These are phyloP conservation scores for Eutrema yunnanense DNA, from an alignment of 345 rosid species.

Conservation along the genomic window DNA sequence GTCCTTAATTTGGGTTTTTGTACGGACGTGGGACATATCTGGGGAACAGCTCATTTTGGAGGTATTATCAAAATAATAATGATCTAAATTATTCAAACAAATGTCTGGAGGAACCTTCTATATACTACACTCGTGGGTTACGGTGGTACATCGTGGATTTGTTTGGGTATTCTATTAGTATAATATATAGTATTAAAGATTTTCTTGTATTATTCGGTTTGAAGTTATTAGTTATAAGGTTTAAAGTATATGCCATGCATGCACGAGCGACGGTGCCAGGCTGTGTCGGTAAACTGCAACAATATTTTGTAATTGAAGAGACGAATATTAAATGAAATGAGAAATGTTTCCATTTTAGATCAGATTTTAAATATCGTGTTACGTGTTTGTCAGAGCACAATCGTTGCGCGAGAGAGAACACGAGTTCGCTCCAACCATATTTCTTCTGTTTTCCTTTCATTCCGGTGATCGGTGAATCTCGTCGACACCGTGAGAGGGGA, in stretches of 20 bases:
- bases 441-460: too few relatives aligned
- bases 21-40: slow-evolving; percentile 41
- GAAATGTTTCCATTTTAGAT: not conserved
- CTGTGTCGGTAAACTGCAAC: slow-evolving; percentile 13
- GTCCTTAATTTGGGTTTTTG: slow-evolving; percentile 15
- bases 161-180: not conserved
- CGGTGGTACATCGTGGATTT: slow-evolving; percentile 8
- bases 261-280: slow-evolving; percentile 33
- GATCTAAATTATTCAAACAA: not conserved
- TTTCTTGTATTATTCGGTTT: not conserved
- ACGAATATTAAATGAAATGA: not conserved
- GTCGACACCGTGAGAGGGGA: too few relatives aligned
- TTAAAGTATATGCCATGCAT: slow-evolving; percentile 7
- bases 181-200: not conserved
- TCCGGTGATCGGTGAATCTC: too few relatives aligned
- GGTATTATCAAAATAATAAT: slow-evolving; percentile 3
- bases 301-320: not conserved
- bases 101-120: slow-evolving; percentile 21
- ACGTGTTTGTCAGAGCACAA: not conserved
- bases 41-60: slow-evolving; percentile 37
- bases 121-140: slow-evolving; percentile 24
- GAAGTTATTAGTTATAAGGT: not conserved
- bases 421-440: too few relatives aligned
- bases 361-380: not conserved
- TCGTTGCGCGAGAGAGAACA: too few relatives aligned